Percentiles rank a stretch among this genome's conserved stretches.
Conservation (phyloP, 176 grass and related monocot species). For the Oryza rufipogon region DNA sequence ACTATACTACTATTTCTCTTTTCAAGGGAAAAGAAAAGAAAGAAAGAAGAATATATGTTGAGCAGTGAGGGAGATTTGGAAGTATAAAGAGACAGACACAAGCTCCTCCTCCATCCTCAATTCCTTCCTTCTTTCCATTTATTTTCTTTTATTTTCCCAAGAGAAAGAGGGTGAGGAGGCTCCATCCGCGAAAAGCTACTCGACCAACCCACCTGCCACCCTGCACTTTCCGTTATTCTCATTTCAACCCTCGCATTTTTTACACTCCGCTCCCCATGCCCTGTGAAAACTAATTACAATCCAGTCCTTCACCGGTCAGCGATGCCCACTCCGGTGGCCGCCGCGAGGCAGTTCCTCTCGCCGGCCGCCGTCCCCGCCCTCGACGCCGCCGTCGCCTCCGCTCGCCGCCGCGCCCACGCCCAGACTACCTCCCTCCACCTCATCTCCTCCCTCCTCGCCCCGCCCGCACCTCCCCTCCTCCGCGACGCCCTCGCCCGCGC, state of each 20-base stretch:
- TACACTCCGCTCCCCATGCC: slow-evolving; percentile 55
- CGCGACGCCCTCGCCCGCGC: slow-evolving; percentile 64
- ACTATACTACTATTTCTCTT: no score
- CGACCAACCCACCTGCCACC: neutral
- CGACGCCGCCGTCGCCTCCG: slow-evolving; percentile 18
- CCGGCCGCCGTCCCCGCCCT: slow-evolving; percentile 26
- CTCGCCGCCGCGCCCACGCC: slow-evolving; percentile 45
- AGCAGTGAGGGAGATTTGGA: no score
- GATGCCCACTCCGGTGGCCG: slow-evolving; percentile 68
- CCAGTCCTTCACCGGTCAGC: neutral
- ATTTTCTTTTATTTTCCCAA: neutral
- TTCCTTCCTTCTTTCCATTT: no score
- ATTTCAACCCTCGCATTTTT: neutral
- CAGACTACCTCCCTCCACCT: slow-evolving; percentile 79
- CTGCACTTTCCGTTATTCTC: slow-evolving; percentile 7
- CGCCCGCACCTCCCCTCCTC: slow-evolving; percentile 44
- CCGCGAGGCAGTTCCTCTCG: slow-evolving; percentile 39
- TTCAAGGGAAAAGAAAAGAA: no score
- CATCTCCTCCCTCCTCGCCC: slow-evolving; percentile 60
- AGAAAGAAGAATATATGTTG: no score
- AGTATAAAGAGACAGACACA: no score
- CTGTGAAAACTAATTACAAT: slow-evolving; percentile 8
- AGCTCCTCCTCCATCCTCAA: no score
- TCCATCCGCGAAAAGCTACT: no score
- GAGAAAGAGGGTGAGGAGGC: no score